Percentiles rank a stretch among this genome's conserved stretches.
phyloP scores from a whole-genome alignment of 2,329 filamentous ascomycete genomes.

The Colletotrichum siamense region DNA sequence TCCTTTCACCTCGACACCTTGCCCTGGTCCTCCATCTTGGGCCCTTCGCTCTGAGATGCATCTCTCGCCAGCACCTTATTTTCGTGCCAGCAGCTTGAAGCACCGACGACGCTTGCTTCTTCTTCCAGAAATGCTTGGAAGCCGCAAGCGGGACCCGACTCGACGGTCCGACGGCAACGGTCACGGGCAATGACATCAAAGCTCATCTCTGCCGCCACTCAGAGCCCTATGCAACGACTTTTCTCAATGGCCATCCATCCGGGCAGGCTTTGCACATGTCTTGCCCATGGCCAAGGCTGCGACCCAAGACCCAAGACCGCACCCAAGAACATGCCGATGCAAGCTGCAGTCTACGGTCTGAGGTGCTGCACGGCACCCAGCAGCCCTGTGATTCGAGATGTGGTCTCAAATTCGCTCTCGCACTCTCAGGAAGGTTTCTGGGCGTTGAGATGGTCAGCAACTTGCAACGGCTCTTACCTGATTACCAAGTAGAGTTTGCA shows the following conservation, averaged over 20 bases:
- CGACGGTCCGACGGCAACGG: conserved; percentile 4
- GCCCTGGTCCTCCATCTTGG: not conserved
- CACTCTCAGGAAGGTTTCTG: not conserved
- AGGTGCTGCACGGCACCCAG: not conserved
- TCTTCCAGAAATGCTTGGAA: conserved; percentile 19
- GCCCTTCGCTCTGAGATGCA: not conserved
- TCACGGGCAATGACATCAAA: not conserved
- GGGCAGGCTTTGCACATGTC: not conserved
- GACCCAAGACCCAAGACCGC: not conserved
- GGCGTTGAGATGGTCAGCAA: not conserved
- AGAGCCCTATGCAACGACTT: not conserved
- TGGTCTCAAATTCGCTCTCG: not conserved
- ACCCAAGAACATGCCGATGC: not conserved
- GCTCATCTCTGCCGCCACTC: not conserved
- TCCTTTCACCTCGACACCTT: not conserved
- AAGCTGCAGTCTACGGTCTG: not conserved
- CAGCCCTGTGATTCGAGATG: not conserved
- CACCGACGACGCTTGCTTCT: not conserved
- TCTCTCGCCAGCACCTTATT: not conserved
- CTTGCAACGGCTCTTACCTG: not conserved
- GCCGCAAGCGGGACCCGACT: not conserved
- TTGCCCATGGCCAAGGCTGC: not conserved
- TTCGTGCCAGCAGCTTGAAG: not conserved
- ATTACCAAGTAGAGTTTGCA: not conserved
- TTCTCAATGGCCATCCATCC: not conserved